These are phyloP conservation scores for Arabis hirsuta DNA, from an alignment of 345 rosid genomes.

Conservation along the genomic window DNA sequence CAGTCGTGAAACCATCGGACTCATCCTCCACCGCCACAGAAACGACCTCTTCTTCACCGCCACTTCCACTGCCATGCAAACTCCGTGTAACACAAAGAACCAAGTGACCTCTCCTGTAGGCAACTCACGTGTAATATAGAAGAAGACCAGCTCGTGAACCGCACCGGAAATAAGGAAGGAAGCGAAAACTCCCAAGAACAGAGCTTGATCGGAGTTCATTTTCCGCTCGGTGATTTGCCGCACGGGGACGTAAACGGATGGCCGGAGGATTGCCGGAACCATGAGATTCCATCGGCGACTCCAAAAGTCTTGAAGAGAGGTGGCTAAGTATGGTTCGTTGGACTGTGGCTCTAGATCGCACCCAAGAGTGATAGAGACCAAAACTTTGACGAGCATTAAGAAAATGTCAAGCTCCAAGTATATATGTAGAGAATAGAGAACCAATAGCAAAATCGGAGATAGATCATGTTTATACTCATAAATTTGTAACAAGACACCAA, in stretches of 20 bases:
- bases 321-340: conserved; percentile 56
- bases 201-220: conserved; percentile 11
- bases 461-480: conserved; percentile 32
- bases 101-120: conserved; percentile 49
- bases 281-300: conserved; percentile 62
- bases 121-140: conserved; percentile 20
- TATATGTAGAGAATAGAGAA: conserved; percentile 30
- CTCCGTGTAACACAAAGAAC: conserved; percentile 51
- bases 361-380: conserved; percentile 24
- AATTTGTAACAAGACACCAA: conserved; percentile 21
- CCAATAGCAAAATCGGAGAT: conserved; percentile 20
- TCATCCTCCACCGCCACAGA: conserved; percentile 30
- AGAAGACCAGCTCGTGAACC: conserved; percentile 46
- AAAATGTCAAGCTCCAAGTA: conserved; percentile 45
- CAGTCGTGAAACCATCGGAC: conserved; percentile 27
- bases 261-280: conserved; percentile 51
- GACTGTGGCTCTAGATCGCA: conserved; percentile 50
- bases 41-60: conserved; percentile 33
- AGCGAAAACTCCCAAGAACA: conserved; percentile 25
- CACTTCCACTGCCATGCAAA: conserved; percentile 43
- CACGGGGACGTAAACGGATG: conserved; percentile 48
- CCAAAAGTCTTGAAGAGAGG: conserved; percentile 70
- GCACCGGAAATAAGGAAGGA: conserved; percentile 45
- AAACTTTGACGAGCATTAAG: conserved; percentile 35
- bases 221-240: neutral